Evolutionary conservation across 169 alveolate species (phyloP), one percentile per base, ranked within the genome.

Genomic region (Plasmodium adleri): DNA sequence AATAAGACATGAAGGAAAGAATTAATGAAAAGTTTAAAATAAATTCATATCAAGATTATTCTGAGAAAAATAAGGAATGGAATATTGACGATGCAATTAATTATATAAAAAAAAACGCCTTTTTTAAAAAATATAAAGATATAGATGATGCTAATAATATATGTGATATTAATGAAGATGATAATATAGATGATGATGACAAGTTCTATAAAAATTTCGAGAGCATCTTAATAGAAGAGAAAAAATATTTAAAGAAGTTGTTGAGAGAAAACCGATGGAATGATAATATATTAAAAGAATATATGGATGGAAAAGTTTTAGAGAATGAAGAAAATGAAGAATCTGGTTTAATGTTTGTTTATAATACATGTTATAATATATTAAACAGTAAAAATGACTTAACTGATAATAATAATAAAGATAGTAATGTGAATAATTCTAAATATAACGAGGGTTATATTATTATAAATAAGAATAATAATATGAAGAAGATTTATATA

Each of bases 41-140:
- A 66, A 78, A 78, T 59, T 24, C 89, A 12, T 78, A 78, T 70
- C 66, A 78, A 6, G 89, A 78, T 3, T 78, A 78, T 52, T 24
- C 71, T 70, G 67, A 26, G 22, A 78, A 78, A 71, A 28, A 67
- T 28, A 59, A 47, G 0, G 67, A 24, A 7, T 66, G 67, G 26
- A 70, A 78, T 59, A 78, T 78, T 20, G 59, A 78, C 17, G 80
- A 78, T 20, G 76, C 39, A 71, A 70, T 78, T 5, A 59, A 54
- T 43, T 64, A 47, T 58, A 78, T 78, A 26, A 58, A 64, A 45
- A 49, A 17, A 39, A 78, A 56, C 24, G 24, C 72, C 10, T 78
- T 78, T 70, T 78, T 50, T 59, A 78, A 59, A 52, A 63, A 60
- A 9, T 78, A 47, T 60, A 45, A 13, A 43, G 24, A 45, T 15